Evolutionary conservation across 768 basidiomycete species (phyloP).

Genomic region (Piloderma croceum): DNA sequence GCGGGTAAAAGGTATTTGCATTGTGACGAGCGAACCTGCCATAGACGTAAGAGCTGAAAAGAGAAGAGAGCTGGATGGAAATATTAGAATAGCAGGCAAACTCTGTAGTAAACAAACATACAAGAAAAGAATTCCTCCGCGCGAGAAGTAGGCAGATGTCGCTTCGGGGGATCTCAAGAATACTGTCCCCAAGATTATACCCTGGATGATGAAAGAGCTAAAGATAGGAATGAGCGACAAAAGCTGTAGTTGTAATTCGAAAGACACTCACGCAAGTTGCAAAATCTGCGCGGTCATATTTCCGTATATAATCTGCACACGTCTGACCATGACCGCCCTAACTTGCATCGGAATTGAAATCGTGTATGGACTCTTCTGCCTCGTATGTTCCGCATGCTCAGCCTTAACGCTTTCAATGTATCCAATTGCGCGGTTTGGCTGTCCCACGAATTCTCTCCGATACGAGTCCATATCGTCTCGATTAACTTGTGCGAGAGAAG

Average conservation of each 20-base stretch:
- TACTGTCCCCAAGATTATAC: conserved; percentile 29
- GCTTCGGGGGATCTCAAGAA: conserved; percentile 30
- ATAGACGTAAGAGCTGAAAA: conserved; percentile 35
- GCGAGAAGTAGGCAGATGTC: conserved; percentile 30
- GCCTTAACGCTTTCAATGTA: conserved; percentile 23
- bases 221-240: conserved; percentile 9
- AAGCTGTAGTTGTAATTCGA: conserved; percentile 52
- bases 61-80: conserved; percentile 20
- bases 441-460: conserved; percentile 6
- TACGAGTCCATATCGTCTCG: conserved; percentile 21
- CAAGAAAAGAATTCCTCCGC: conserved; percentile 53
- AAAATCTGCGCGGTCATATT: conserved; percentile 11
- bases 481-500: conserved; percentile 25
- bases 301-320: conserved; percentile 17
- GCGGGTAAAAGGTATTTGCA: no score
- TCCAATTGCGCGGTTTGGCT: conserved; percentile 16
- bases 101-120: conserved; percentile 10
- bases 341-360: conserved; percentile 13
- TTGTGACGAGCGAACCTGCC: no score
- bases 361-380: conserved; percentile 19
- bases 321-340: conserved; percentile 13
- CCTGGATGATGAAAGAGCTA: conserved; percentile 34
- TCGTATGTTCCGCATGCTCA: conserved; percentile 27
- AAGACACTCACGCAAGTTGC: conserved; percentile 47
- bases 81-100: no score